phyloP scores from a whole-genome alignment of 176 grass and related monocot genomes.

The Carex cristatella region DNA sequence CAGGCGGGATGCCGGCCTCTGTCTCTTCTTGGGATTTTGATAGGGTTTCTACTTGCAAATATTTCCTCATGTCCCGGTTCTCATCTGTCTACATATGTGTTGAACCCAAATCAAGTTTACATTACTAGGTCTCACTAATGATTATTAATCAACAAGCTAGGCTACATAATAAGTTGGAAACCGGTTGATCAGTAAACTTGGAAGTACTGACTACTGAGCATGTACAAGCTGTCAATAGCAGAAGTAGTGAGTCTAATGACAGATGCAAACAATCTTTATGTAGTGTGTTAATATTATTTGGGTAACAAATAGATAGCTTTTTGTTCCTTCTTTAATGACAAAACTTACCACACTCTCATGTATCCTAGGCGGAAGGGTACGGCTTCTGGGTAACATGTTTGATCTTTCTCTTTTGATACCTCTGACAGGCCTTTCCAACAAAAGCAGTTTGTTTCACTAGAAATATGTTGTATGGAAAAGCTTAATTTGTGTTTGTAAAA shows the following conservation, averaged over 20 bases:
- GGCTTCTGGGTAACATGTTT: constrained; percentile 55
- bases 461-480: background rate
- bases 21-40: constrained; percentile 22
- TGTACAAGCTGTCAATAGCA: background rate
- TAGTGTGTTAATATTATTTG: background rate
- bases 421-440: background rate
- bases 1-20: background rate
- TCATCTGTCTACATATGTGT: constrained; percentile 28
- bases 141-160: background rate
- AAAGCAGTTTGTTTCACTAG: background rate
- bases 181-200: background rate
- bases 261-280: background rate
- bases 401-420: background rate
- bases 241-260: background rate
- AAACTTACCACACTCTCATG: constrained; percentile 42
- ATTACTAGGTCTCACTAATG: background rate
- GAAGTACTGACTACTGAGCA: background rate
- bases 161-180: background rate
- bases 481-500: background rate
- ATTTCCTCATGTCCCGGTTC: constrained; percentile 37
- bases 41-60: constrained; percentile 46
- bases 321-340: background rate
- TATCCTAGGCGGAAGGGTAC: constrained; percentile 57
- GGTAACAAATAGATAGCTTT: background rate
- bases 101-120: background rate